Base-by-base conservation (phyloP, 2,329 filamentous ascomycete species). In the Ophiostoma tasmaniense region DNA sequence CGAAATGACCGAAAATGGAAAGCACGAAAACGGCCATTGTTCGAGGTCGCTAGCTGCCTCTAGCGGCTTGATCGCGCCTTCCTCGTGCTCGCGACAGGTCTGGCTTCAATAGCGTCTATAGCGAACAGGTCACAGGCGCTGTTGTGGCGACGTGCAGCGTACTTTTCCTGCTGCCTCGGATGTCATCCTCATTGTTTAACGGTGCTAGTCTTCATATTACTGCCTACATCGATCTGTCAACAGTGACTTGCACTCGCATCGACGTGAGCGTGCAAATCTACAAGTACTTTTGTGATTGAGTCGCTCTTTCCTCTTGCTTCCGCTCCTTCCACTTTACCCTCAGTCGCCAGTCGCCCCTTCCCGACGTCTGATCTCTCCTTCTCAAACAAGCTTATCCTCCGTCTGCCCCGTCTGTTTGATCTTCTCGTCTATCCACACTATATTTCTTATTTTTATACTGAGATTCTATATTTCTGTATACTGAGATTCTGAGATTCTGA, bases 81-180 rank as follows among this genome's bases (percentile, higher is more conserved):
- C 25, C 25, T 61, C 55, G 55, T 61, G 55, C 25, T 25, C n/a
- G n/a, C 55, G 55, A 45, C 42, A 45, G 55, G 10, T 25, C 33
- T 33, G 33, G 33, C 33, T 33, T 33, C n/a, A n/a, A n/a, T n/a
- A n/a, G n/a, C n/a, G n/a, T 33, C 33, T n/a, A 33, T 2, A 33
- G 33, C 33, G 33, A 33, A 33, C 5, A 33, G 62, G 62, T 68
- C 67, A 68, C 59, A 64, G 64, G 45, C 62, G 35, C 28, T 22
- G 17, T 30, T 52, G 68, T 66, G 67, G 67, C 64, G 25, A 68
- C 66, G 5, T 3, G 6, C 22, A 28, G 11, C 50, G 50, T 28
- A 55, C 50, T 55, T 55, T 55, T 28, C 13, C n/a, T n/a, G 17
- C 42, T 45, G 42, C 42, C 42, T 45, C 42, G 42, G 6, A 45